Base-by-base conservation (phyloP, 352 stramenopile genomes). In the Phytophthora boehmeriae region DNA sequence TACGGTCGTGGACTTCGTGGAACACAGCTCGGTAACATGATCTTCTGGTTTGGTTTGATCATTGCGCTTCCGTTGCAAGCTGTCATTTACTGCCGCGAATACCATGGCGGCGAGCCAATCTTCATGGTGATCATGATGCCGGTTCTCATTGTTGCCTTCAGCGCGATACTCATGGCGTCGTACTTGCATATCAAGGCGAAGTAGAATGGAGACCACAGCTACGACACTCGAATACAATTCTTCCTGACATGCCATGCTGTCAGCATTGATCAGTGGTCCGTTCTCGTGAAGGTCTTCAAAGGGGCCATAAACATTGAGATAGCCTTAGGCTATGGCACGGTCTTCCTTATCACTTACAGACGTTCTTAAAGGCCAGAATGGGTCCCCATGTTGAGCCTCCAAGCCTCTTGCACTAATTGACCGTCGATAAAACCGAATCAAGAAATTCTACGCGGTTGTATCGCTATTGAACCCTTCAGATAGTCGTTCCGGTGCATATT, bases 31-130 rank as follows among this genome's bases (percentile, higher is more conserved):
- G 80, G 80, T 9, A 90, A 90, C 57, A 83, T 76, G 51, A 80
- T 84, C 34, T 90, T 90, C 56, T 90, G 80, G 80, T 54, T 78
- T 48, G 69, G 73, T 22, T 84, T 90, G 71, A 86, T 89, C 50
- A 46, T 88, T 11, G 80, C 78, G 0, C 62, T 83, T 0, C 78
- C 80, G 6, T 55, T 90, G 13, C 75, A 88, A 49, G 75, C 76
- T 4, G 74, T 88, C 43, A 60, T 90, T 6, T 90, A 90, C 64
- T 85, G 74, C 54, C 76, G 79, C 43, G 79, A 89, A 66, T 85
- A 86, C 54, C 75, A 86, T 53, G 79, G 79, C 38, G 76, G 79
- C n/a, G 79, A 89, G 39, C 69, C 74, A 1, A 86, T 89, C 43
- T 89, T 89, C 62, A 74, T 85, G 58, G 69, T 82, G 45, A 22